These are phyloP conservation scores for Mycena pura DNA, from an alignment of 768 basidiomycete genomes.

Conservation along the genomic window DNA sequence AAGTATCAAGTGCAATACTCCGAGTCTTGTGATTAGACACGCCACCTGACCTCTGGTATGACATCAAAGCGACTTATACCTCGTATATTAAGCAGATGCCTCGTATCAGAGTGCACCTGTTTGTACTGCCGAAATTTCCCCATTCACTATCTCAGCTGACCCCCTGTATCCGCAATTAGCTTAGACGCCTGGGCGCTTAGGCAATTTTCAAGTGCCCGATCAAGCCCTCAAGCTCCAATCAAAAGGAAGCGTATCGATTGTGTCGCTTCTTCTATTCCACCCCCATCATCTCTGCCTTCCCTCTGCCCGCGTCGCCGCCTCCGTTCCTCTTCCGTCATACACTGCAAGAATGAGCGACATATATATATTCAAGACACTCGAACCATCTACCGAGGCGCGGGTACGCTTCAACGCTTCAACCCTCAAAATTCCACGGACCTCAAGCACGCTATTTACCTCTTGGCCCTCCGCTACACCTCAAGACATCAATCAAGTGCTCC, in stretches of 20 bases:
- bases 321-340: background rate
- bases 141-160: background rate
- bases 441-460: background rate
- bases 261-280: background rate
- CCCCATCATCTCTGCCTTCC: too few species aligned
- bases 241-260: background rate
- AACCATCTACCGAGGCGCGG: background rate
- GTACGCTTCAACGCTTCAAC: background rate
- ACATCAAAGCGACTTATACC: too few species aligned
- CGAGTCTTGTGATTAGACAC: too few species aligned
- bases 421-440: background rate
- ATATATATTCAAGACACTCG: background rate
- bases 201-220: background rate
- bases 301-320: background rate
- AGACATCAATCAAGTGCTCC: background rate
- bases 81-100: too few species aligned
- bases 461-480: background rate
- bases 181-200: too few species aligned
- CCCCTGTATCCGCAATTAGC: background rate
- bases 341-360: background rate
- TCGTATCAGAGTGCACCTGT: too few species aligned
- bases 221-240: background rate
- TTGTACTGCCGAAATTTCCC: background rate
- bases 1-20: too few species aligned
- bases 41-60: too few species aligned